Percentiles rank a stretch among this genome's conserved stretches.
phyloP scores from a whole-genome alignment of 305 asterid genomes.

The Fraxinus velutina region DNA sequence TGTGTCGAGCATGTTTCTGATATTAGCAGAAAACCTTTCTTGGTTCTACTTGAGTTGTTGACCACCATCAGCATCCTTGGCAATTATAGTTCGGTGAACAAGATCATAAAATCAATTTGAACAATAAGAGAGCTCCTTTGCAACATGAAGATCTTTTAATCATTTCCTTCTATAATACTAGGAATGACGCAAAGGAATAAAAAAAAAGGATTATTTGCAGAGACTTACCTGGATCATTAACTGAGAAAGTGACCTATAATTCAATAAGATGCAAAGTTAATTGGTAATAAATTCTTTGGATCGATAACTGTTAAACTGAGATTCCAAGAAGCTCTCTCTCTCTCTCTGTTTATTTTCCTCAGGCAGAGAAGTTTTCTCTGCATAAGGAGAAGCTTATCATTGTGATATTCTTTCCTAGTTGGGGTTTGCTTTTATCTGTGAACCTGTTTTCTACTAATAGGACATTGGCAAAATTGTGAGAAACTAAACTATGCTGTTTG shows the following conservation, averaged over 20 bases:
- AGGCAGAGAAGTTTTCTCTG: background rate
- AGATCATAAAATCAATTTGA: background rate
- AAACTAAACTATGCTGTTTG: background rate
- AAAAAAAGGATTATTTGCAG: background rate
- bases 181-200: background rate
- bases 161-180: background rate
- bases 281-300: background rate
- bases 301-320: background rate
- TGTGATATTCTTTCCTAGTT: background rate
- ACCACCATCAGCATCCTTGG: background rate
- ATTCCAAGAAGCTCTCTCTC: background rate
- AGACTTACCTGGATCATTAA: background rate
- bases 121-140: constrained; percentile 6
- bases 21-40: background rate
- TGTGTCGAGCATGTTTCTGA: background rate
- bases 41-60: background rate
- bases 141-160: background rate
- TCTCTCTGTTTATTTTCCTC: background rate
- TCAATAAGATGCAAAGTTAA: background rate
- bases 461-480: background rate
- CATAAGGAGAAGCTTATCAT: background rate
- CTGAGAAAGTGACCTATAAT: background rate
- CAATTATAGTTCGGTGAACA: background rate
- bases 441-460: background rate
- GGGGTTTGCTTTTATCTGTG: background rate